Evolutionary conservation across 2,329 filamentous ascomycete genomes (phyloP).

Genomic region (Chaetomiaceae sp.): DNA sequence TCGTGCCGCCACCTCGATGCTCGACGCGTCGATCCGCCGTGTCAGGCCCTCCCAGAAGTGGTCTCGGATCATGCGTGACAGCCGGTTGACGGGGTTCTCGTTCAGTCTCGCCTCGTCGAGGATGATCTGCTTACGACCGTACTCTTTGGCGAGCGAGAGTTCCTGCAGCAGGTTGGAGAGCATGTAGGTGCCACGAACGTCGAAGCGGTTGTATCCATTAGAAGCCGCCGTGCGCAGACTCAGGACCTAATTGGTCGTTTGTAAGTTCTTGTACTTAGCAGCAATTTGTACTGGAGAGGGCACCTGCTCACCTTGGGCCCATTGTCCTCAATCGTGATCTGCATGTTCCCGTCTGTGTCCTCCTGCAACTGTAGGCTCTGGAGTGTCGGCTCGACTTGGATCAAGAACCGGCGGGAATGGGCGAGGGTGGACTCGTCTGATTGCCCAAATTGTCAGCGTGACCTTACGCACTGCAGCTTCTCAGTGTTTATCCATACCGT

Average conservation of each 20-base stretch:
- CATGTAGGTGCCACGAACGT: constrained; percentile 94
- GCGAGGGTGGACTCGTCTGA: constrained; percentile 66
- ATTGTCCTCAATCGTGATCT: constrained; percentile 94
- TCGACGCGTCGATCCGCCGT: constrained; percentile 79
- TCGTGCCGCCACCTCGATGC: constrained; percentile 75
- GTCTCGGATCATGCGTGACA: constrained; percentile 79
- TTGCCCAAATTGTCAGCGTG: neutral
- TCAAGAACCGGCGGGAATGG: constrained; percentile 68
- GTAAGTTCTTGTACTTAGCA: constrained; percentile 3
- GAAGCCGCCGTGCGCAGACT: constrained; percentile 79
- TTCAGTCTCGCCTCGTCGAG: constrained; percentile 87
- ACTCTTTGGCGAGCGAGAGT: constrained; percentile 84
- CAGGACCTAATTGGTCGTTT: constrained; percentile 51
- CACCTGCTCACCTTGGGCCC: constrained; percentile 74
- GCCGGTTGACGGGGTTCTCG: constrained; percentile 87
- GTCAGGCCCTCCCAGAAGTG: constrained; percentile 93
- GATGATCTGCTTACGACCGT: constrained; percentile 81
- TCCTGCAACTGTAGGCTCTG: constrained; percentile 75
- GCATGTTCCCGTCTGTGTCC: constrained; percentile 89
- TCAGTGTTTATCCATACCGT: constrained; percentile 37
- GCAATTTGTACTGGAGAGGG: too few relatives aligned
- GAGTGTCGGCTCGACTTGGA: constrained; percentile 80
- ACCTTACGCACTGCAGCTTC: neutral
- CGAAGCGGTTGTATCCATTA: constrained; percentile 78
- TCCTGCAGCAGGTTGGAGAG: constrained; percentile 95